phyloP scores from a whole-genome alignment of 2,329 filamentous ascomycete species.

The Ambrosiella beaveri region DNA sequence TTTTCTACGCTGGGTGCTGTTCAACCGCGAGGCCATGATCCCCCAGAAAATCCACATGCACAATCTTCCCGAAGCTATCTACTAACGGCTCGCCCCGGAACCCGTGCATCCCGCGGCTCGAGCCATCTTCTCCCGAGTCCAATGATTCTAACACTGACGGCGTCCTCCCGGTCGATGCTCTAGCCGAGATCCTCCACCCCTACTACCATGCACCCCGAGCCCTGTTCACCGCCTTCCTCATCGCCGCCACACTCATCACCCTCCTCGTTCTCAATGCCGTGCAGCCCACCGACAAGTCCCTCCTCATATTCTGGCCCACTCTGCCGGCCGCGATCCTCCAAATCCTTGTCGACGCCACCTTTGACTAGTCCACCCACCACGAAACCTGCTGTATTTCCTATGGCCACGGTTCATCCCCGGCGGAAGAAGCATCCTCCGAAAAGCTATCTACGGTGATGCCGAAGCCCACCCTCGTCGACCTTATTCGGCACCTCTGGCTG shows the following conservation, averaged over 20 bases:
- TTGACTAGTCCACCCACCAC: conserved; percentile 44
- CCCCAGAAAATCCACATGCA: conserved; percentile 51
- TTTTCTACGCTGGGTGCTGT: conserved; percentile 52
- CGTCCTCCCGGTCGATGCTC: conserved; percentile 32
- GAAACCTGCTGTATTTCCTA: conserved; percentile 45
- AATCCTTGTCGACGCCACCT: conserved; percentile 46
- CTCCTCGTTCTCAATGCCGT: conserved; percentile 49
- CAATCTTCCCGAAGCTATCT: conserved; percentile 41
- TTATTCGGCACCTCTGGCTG: conserved; percentile 26
- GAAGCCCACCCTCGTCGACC: conserved; percentile 32
- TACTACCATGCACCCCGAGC: conserved; percentile 53
- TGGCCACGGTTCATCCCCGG: too few species aligned
- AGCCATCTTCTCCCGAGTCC: conserved; percentile 25
- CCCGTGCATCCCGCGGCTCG: conserved; percentile 45
- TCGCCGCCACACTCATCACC: conserved; percentile 49
- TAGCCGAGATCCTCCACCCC: conserved; percentile 61
- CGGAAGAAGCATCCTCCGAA: conserved; percentile 27
- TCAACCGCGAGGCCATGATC: conserved; percentile 45
- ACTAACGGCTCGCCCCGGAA: conserved; percentile 43
- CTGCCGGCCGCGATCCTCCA: conserved; percentile 50
- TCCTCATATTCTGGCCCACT: conserved; percentile 51
- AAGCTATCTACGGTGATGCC: conserved; percentile 12
- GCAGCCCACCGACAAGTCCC: conserved; percentile 29
- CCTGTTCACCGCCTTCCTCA: conserved; percentile 44
- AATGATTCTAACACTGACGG: conserved; percentile 26